Conservation (phyloP, 1,139 yeast species). For the Yarrowia galli region DNA sequence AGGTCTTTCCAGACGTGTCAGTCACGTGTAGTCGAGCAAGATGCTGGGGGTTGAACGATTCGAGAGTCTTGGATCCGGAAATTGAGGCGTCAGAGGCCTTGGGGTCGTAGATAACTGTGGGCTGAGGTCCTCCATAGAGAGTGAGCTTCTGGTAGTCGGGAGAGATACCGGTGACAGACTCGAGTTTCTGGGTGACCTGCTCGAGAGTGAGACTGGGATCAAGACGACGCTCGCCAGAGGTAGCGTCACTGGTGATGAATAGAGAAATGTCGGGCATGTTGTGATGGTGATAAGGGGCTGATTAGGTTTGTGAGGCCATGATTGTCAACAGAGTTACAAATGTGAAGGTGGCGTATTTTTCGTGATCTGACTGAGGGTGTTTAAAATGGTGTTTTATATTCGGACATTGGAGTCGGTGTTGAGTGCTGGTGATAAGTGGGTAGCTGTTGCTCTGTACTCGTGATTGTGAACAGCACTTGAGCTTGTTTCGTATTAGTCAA, state of each 20-base stretch:
- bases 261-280: slow-evolving; percentile 53
- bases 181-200: slow-evolving; percentile 65
- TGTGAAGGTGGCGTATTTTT: neutral
- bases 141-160: slow-evolving; percentile 64
- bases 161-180: slow-evolving; percentile 79
- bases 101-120: slow-evolving; percentile 39
- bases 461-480: no score
- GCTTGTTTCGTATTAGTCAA: no score
- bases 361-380: no score
- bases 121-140: slow-evolving; percentile 58
- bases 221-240: slow-evolving; percentile 74
- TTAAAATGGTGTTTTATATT: no score
- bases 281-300: slow-evolving; percentile 5
- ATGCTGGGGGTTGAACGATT: slow-evolving; percentile 45
- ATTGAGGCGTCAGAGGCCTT: slow-evolving; percentile 40
- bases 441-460: no score
- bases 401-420: no score
- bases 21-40: slow-evolving; percentile 49
- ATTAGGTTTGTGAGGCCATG: slow-evolving; percentile 2
- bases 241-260: slow-evolving; percentile 67
- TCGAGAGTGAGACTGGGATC: slow-evolving; percentile 68
- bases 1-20: slow-evolving; percentile 52
- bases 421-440: no score
- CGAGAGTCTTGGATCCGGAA: slow-evolving; percentile 40
- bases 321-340: neutral